phyloP scores from a whole-genome alignment of 495 filamentous ascomycete genomes.

The Penicillium canescens region DNA sequence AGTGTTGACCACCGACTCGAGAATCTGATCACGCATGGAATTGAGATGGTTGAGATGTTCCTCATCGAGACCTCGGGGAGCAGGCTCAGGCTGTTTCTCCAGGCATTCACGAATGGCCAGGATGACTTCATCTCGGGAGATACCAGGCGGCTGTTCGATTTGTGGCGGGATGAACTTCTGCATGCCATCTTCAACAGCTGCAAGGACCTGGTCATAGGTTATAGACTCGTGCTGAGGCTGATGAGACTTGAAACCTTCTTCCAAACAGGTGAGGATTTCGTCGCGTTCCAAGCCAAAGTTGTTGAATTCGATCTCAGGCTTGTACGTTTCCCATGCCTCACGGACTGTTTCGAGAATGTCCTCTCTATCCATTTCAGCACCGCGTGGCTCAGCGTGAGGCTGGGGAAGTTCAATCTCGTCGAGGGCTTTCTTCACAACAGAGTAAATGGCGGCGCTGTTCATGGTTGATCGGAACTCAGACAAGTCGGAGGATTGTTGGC shows the following conservation, averaged over 20 bases:
- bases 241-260: constrained; percentile 79
- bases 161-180: constrained; percentile 74
- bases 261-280: constrained; percentile 80
- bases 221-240: constrained; percentile 59
- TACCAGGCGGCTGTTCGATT: constrained; percentile 61
- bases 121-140: constrained; percentile 54
- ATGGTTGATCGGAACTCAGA: constrained; percentile 52
- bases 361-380: constrained; percentile 61
- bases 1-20: constrained; percentile 41
- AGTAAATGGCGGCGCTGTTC: constrained; percentile 78
- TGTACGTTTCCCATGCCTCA: constrained; percentile 88
- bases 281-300: constrained; percentile 87
- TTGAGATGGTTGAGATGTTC: constrained; percentile 22
- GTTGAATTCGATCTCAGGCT: constrained; percentile 86
- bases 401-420: constrained; percentile 56
- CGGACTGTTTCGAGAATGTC: constrained; percentile 82
- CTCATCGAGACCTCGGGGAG: constrained; percentile 13
- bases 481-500: constrained; percentile 60
- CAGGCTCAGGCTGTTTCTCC: constrained; percentile 11
- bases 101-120: constrained; percentile 8
- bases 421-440: constrained; percentile 74
- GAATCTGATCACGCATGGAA: constrained; percentile 35
- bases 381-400: constrained; percentile 34
- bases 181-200: constrained; percentile 78
- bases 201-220: constrained; percentile 75